A percentile compares a stretch with the other conserved stretches of the same genome.
Evolutionary conservation across 495 filamentous ascomycete species (phyloP).

Genomic region (Penicillium turbatum): DNA sequence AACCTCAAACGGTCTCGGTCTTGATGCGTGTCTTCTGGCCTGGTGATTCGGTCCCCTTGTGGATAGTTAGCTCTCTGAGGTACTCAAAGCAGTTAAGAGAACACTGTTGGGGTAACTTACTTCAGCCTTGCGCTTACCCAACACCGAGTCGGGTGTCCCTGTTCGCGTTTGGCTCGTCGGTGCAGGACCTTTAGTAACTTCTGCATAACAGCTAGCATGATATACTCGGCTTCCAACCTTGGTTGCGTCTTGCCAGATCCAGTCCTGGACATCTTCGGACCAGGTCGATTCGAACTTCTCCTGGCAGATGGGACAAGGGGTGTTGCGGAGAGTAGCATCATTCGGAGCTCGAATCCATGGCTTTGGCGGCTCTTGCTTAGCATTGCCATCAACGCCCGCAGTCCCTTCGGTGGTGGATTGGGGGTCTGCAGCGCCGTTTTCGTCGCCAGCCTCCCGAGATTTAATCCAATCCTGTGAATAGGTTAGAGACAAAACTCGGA

Average conservation of each 20-base stretch:
- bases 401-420: constrained; percentile 35
- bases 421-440: constrained; percentile 42
- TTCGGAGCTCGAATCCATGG: constrained; percentile 80
- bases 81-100: background rate
- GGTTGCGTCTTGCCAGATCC: constrained; percentile 92
- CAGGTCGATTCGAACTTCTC: constrained; percentile 86
- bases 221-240: constrained; percentile 75
- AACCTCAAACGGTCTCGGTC: constrained; percentile 31
- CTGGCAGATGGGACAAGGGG: constrained; percentile 87
- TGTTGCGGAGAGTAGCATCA: constrained; percentile 63
- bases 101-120: constrained; percentile 35
- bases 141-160: constrained; percentile 60
- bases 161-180: constrained; percentile 40
- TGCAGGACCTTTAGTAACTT: constrained; percentile 60
- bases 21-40: constrained; percentile 40
- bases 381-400: constrained; percentile 30
- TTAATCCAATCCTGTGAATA: constrained; percentile 75
- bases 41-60: constrained; percentile 36
- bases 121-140: constrained; percentile 77
- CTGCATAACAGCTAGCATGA: constrained; percentile 83
- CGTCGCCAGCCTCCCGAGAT: constrained; percentile 69
- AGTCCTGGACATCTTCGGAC: constrained; percentile 89
- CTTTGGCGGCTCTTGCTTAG: constrained; percentile 57
- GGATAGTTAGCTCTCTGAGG: constrained; percentile 9
- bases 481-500: constrained; percentile 8